These are phyloP conservation scores for Ogataea kodamae DNA, from an alignment of 805 yeast species.

Conservation along the genomic window DNA sequence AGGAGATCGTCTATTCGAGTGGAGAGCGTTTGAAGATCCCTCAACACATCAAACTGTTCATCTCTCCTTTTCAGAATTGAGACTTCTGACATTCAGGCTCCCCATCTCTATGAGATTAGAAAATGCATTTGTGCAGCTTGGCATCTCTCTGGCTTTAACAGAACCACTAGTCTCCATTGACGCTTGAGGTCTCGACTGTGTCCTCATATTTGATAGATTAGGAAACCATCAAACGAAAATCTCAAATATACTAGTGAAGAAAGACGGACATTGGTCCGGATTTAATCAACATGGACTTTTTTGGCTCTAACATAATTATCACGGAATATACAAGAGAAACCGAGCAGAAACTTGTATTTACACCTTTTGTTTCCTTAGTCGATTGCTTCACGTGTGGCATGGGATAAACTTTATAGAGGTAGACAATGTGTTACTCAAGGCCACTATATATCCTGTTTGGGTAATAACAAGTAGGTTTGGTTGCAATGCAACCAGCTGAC, in stretches of 20 bases:
- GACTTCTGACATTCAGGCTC: slow-evolving; percentile 10
- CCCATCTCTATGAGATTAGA: slow-evolving; percentile 38
- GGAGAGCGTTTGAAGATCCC: too few relatives aligned
- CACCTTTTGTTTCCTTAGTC: slow-evolving; percentile 28
- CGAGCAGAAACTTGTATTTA: slow-evolving; percentile 32
- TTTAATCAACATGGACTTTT: slow-evolving; percentile 28
- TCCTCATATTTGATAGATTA: slow-evolving; percentile 34
- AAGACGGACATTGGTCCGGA: slow-evolving; percentile 7
- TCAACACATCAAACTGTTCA: too few relatives aligned
- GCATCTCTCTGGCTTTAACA: slow-evolving; percentile 32
- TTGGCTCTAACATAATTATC: slow-evolving; percentile 27
- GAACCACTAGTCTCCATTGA: slow-evolving; percentile 34
- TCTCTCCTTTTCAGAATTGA: too few relatives aligned
- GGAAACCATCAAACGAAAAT: slow-evolving; percentile 1
- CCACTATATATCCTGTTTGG: too few relatives aligned
- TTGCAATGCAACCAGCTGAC: too few relatives aligned
- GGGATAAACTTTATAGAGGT: too few relatives aligned
- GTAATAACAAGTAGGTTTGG: too few relatives aligned
- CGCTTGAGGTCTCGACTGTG: slow-evolving; percentile 36
- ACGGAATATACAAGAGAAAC: slow-evolving; percentile 16
- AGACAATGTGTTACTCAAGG: too few relatives aligned
- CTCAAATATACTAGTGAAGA: neutral
- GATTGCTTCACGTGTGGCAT: slow-evolving; percentile 40
- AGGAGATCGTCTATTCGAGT: slow-evolving; percentile 24
- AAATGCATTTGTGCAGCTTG: too few relatives aligned